phyloP scores from a whole-genome alignment of 495 filamentous ascomycete species.

The Lasiosphaeria hispida region DNA sequence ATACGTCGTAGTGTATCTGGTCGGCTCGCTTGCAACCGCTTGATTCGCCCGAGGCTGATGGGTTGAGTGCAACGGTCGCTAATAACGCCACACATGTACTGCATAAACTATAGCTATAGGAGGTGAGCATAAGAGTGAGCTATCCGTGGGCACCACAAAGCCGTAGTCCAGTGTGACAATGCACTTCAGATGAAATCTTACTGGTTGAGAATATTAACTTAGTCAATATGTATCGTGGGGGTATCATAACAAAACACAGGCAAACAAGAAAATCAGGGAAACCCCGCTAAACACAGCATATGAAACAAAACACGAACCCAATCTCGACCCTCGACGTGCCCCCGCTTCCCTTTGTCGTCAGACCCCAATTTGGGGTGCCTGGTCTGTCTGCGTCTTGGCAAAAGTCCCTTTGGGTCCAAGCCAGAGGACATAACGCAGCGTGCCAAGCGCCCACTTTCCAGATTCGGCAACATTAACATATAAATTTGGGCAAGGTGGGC shows the following conservation, averaged over 20 bases:
- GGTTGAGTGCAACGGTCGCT: too few relatives aligned
- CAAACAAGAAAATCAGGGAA: neutral
- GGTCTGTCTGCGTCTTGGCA: slow-evolving; percentile 1
- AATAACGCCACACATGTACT: too few relatives aligned
- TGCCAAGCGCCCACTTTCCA: neutral
- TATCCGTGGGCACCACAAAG: neutral
- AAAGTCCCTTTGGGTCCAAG: too few relatives aligned
- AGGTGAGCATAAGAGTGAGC: neutral
- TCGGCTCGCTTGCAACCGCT: too few relatives aligned
- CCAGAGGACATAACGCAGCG: too few relatives aligned
- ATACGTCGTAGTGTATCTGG: too few relatives aligned
- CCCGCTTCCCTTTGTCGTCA: too few relatives aligned
- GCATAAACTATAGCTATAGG: too few relatives aligned
- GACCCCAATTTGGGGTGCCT: neutral
- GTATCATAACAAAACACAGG: slow-evolving; percentile 5
- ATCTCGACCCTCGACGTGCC: neutral
- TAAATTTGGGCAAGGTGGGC: neutral
- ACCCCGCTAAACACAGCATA: slow-evolving; percentile 3
- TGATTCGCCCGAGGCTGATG: too few relatives aligned
- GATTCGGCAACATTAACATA: neutral
- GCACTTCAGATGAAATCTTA: neutral
- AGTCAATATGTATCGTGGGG: slow-evolving; percentile 4
- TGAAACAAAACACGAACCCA: neutral
- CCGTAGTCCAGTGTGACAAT: neutral
- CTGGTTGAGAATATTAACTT: slow-evolving; percentile 3